A percentile compares a stretch with the other conserved stretches of the same genome.
Conservation (phyloP, 805 yeast species). For the Dipodascus geniculatus region DNA sequence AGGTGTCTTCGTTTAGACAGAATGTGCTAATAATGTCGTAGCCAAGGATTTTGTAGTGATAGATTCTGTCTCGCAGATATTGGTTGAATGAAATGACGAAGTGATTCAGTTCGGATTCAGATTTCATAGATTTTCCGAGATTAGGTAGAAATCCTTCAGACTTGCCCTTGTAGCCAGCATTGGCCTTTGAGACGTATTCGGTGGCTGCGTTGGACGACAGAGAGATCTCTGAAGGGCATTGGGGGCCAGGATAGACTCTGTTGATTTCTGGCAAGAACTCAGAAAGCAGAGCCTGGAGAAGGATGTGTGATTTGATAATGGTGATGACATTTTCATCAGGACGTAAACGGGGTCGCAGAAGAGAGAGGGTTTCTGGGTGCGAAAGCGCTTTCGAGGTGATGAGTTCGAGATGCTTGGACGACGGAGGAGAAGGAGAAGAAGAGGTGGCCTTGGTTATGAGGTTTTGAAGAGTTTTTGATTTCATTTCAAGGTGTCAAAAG, state of each 20-base stretch:
- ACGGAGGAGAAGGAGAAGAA: not conserved
- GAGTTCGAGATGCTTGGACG: not conserved
- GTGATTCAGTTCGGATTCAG: not conserved
- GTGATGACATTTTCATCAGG: not conserved
- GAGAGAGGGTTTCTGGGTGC: not conserved
- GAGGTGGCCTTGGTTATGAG: not conserved
- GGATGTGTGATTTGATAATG: not conserved
- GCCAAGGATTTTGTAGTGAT: not conserved
- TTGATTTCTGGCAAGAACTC: not conserved
- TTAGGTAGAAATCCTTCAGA: not conserved
- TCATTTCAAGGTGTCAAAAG: not conserved
- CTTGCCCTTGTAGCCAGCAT: not conserved
- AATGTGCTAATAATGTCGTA: not conserved
- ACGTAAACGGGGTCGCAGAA: not conserved
- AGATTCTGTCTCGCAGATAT: not conserved
- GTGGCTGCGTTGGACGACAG: not conserved
- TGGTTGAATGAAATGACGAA: not conserved
- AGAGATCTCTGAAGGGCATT: not conserved
- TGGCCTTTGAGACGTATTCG: not conserved
- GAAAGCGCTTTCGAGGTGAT: not conserved
- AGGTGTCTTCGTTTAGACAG: not conserved
- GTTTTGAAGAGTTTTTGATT: not conserved
- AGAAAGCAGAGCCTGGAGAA: not conserved
- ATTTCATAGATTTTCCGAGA: not conserved
- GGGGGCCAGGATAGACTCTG: not conserved